A percentile compares a stretch with the other conserved stretches of the same genome.
Evolutionary conservation across 108 stramenopile genomes (phyloP).

Genomic region (Skeletonema costatum): DNA sequence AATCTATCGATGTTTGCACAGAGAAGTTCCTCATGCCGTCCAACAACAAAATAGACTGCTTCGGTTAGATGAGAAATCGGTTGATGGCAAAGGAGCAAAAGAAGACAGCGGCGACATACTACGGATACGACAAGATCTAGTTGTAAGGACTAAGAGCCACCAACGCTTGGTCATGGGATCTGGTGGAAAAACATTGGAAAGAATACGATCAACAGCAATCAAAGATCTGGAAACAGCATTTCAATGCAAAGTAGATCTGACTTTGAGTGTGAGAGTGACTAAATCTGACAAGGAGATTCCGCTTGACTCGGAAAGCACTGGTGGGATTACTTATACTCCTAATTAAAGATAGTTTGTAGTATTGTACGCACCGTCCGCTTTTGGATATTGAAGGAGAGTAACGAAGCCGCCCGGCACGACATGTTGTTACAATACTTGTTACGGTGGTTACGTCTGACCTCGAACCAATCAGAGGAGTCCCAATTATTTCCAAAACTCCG

Average conservation of each 20-base stretch:
- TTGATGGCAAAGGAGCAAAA: constrained; percentile 25
- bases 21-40: constrained; percentile 76
- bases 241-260: constrained; percentile 60
- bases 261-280: constrained; percentile 61
- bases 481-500: too few relatives aligned
- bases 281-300: constrained; percentile 51
- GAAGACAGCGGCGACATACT: constrained; percentile 39
- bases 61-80: constrained; percentile 25
- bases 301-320: constrained; percentile 35
- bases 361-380: too few relatives aligned
- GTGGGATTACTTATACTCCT: constrained; percentile 10
- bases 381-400: too few relatives aligned
- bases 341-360: not conserved
- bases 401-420: too few relatives aligned
- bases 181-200: constrained; percentile 65
- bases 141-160: constrained; percentile 82
- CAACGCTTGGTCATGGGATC: constrained; percentile 63
- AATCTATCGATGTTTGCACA: constrained; percentile 83
- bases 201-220: constrained; percentile 67
- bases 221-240: constrained; percentile 68
- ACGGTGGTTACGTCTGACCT: too few relatives aligned
- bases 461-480: too few relatives aligned
- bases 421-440: too few relatives aligned
- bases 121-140: constrained; percentile 75
- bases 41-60: constrained; percentile 55